phyloP scores from a whole-genome alignment of 2,329 filamentous ascomycete species.

The Alternaria incomplexa region DNA sequence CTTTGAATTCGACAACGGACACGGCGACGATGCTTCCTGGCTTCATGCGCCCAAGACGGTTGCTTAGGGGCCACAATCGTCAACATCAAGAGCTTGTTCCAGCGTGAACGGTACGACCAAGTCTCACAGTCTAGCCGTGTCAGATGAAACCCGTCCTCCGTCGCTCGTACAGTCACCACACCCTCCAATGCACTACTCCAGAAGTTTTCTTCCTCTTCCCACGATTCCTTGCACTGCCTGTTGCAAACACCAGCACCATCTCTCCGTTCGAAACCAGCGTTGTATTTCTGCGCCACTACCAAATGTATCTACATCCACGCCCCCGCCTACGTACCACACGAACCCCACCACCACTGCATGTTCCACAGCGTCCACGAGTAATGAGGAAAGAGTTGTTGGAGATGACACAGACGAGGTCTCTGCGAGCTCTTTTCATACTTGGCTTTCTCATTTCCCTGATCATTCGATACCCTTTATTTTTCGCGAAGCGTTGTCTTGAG shows the following conservation, averaged over 20 bases:
- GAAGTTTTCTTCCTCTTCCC: slow-evolving; percentile 1
- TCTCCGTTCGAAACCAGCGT: not conserved
- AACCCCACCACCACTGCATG: not conserved
- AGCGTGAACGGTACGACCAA: not conserved
- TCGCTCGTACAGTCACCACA: not conserved
- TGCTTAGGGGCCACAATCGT: not conserved
- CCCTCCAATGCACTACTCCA: not conserved
- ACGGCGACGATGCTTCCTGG: not conserved
- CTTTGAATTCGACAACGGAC: slow-evolving; percentile 6
- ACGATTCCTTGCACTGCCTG: not conserved
- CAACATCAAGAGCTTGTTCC: not conserved
- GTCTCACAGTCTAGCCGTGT: not conserved
- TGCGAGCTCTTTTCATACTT: slow-evolving; percentile 12
- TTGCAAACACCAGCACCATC: not conserved
- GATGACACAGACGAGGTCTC: not conserved
- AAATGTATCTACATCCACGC: not conserved
- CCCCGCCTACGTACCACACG: not conserved
- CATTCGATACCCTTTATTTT: slow-evolving; percentile 21
- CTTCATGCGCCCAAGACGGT: not conserved
- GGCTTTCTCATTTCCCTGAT: slow-evolving; percentile 18
- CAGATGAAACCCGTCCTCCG: not conserved
- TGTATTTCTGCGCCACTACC: not conserved
- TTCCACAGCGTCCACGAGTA: not conserved
- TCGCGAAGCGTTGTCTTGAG: slow-evolving; percentile 8
- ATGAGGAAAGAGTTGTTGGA: not conserved